Evolutionary conservation across 305 asterid species (phyloP).

Genomic region (Fraxinus ornus): DNA sequence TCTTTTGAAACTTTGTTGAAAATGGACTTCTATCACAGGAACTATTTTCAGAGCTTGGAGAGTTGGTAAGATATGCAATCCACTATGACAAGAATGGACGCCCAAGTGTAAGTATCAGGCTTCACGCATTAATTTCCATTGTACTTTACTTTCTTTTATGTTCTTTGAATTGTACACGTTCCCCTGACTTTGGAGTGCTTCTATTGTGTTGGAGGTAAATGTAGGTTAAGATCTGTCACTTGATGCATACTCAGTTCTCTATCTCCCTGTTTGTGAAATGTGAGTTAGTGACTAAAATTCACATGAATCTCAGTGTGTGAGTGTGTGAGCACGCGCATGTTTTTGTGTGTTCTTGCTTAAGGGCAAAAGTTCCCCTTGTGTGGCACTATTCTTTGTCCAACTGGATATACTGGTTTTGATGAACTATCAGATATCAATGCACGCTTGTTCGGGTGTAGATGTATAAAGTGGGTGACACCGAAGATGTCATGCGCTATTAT

Average conservation of each 20-base stretch:
- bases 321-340: too few relatives aligned
- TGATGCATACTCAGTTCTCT: background rate
- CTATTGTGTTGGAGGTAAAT: background rate
- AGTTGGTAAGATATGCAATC: constrained; percentile 74
- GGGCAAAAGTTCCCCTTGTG: background rate
- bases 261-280: background rate
- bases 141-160: too few relatives aligned
- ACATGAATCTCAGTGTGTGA: too few relatives aligned
- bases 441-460: background rate
- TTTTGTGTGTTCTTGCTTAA: background rate
- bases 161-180: background rate
- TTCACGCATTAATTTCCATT: background rate
- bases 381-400: background rate
- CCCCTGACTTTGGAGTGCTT: background rate
- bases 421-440: background rate
- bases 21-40: constrained; percentile 64
- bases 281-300: background rate
- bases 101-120: constrained; percentile 70
- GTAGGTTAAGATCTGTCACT: background rate
- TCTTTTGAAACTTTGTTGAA: constrained; percentile 48
- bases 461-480: background rate
- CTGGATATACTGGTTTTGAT: background rate
- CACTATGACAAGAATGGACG: constrained; percentile 88
- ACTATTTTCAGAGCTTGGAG: constrained; percentile 83
- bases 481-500: background rate